These are phyloP conservation scores for Scenedesmus sp. DNA, from an alignment of 163 green algal genomes.

Conservation along the genomic window DNA sequence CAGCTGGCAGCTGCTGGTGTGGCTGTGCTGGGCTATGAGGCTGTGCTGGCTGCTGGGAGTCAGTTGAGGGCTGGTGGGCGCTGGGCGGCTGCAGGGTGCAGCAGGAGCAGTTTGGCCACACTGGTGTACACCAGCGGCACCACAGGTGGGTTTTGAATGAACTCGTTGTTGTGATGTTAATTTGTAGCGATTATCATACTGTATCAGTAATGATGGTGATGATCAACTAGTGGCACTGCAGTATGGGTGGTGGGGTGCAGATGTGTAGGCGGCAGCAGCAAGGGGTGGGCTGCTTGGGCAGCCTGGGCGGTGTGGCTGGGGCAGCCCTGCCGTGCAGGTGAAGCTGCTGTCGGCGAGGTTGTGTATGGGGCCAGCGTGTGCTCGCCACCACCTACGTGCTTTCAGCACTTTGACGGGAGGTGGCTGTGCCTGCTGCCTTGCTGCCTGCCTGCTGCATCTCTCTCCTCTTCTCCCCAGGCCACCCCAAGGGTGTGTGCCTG, in stretches of 20 bases:
- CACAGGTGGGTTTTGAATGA: too few relatives aligned
- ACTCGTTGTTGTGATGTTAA: too few relatives aligned
- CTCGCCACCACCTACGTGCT: neutral
- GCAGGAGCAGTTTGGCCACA: conserved; percentile 73
- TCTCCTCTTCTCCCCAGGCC: conserved; percentile 46
- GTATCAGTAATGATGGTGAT: too few relatives aligned
- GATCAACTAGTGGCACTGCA: too few relatives aligned
- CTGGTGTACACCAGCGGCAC: conserved; percentile 90
- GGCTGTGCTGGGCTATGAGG: conserved; percentile 69
- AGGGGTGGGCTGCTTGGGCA: too few relatives aligned
- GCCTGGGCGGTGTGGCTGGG: too few relatives aligned
- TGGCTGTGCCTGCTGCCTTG: neutral
- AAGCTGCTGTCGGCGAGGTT: neutral
- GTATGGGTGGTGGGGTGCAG: too few relatives aligned
- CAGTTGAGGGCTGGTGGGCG: neutral
- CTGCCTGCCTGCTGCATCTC: neutral
- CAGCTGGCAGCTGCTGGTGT: conserved; percentile 20
- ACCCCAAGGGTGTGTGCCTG: conserved; percentile 83
- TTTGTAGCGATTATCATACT: too few relatives aligned
- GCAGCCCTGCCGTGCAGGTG: neutral
- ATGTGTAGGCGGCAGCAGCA: too few relatives aligned
- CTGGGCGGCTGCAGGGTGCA: neutral
- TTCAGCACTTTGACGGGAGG: neutral
- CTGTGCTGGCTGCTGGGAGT: conserved; percentile 64
- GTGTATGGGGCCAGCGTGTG: neutral